Percentiles rank a stretch among this genome's conserved stretches.
These are phyloP conservation scores for Trichoderma semiorbis DNA, from an alignment of 2,329 filamentous ascomycete species.

Conservation along the genomic window DNA sequence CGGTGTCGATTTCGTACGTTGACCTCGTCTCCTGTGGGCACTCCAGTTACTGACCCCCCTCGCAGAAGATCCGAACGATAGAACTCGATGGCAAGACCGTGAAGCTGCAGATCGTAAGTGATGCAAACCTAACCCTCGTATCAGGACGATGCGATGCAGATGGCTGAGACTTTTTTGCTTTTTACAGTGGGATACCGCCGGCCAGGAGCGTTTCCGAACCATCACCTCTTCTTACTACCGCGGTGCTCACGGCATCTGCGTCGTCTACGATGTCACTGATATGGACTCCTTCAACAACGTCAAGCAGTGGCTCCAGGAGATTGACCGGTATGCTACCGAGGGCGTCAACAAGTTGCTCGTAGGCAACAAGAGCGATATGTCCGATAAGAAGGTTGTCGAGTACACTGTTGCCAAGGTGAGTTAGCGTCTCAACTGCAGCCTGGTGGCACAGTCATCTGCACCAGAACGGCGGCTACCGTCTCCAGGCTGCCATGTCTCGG, in stretches of 20 bases:
- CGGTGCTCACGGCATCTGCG: conserved; percentile 97
- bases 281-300: conserved; percentile 99
- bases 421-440: conserved; percentile 7
- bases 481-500: conserved; percentile 9
- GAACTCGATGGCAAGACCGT: conserved; percentile 99
- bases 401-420: conserved; percentile 98
- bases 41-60: background rate
- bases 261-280: conserved; percentile 99
- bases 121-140: background rate
- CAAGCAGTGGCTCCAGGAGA: conserved; percentile 99
- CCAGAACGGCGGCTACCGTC: background rate
- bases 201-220: conserved; percentile 98
- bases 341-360: conserved; percentile 99
- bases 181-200: conserved; percentile 91
- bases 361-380: conserved; percentile 99
- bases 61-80: conserved; percentile 98
- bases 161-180: conserved; percentile 16
- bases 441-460: conserved; percentile 3
- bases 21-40: background rate
- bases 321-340: conserved; percentile 97
- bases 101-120: conserved; percentile 94
- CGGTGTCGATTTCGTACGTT: conserved; percentile 93
- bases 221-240: conserved; percentile 99
- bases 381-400: conserved; percentile 99
- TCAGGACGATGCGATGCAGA: background rate